Percentiles rank a stretch among this genome's conserved stretches.
Evolutionary conservation across 306 rosid species (phyloP).

Genomic region (Rosa rugosa): DNA sequence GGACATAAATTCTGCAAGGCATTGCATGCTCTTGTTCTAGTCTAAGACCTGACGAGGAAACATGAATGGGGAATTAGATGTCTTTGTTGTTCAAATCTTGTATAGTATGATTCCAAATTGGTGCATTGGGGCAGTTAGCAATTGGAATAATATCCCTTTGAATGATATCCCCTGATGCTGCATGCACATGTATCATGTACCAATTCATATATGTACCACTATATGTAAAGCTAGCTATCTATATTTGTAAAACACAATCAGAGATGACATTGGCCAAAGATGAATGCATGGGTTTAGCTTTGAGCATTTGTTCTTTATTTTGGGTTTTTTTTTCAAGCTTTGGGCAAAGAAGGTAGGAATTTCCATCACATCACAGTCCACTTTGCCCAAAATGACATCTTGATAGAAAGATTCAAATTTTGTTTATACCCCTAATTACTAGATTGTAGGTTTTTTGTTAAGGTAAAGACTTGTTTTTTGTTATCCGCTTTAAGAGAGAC

Average conservation of each 20-base stretch:
- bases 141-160: background rate
- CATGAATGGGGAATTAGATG: constrained; percentile 18
- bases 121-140: background rate
- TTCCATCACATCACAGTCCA: too few relatives aligned
- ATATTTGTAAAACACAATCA: background rate
- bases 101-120: constrained; percentile 13
- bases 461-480: too few relatives aligned
- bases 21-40: background rate
- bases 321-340: too few relatives aligned
- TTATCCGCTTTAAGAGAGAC: too few relatives aligned
- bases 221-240: background rate
- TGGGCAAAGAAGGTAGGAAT: too few relatives aligned
- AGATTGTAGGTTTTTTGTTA: too few relatives aligned
- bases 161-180: background rate
- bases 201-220: background rate
- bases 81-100: background rate
- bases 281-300: too few relatives aligned
- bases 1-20: background rate
- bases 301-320: too few relatives aligned
- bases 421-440: too few relatives aligned
- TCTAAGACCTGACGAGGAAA: background rate
- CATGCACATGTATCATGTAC: background rate
- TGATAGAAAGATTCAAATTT: too few relatives aligned
- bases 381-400: too few relatives aligned
- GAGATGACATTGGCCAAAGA: background rate